Conservation (phyloP, 768 basidiomycete genomes). For the Megacollybia marginata region DNA sequence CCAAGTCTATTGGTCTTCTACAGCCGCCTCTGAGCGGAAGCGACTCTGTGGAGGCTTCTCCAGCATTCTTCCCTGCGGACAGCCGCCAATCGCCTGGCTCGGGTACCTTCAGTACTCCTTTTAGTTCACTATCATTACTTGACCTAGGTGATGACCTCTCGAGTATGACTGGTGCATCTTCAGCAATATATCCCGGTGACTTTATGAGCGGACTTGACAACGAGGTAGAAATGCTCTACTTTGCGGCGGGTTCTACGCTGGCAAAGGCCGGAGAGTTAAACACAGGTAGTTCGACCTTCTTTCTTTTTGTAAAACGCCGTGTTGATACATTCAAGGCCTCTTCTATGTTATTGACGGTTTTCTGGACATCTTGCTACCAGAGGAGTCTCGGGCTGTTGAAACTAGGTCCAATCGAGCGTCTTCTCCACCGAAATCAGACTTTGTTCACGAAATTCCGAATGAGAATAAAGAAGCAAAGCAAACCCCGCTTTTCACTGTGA, state of each 20-base stretch:
- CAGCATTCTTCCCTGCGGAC: constrained; percentile 46
- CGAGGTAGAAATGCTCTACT: constrained; percentile 93
- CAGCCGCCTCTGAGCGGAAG: constrained; percentile 74
- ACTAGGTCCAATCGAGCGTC: constrained; percentile 1
- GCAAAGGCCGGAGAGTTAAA: constrained; percentile 88
- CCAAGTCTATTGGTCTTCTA: constrained; percentile 90
- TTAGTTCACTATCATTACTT: constrained; percentile 66
- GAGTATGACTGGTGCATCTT: constrained; percentile 56
- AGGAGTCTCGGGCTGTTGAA: constrained; percentile 16
- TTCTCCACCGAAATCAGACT: background rate
- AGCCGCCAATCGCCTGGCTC: constrained; percentile 21
- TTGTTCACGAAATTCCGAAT: background rate
- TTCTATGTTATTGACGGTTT: constrained; percentile 97
- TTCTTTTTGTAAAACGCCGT: background rate
- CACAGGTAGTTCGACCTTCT: constrained; percentile 44
- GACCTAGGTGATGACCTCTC: constrained; percentile 67
- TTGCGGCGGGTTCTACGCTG: constrained; percentile 76
- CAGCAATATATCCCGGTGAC: constrained; percentile 35
- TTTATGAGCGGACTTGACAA: constrained; percentile 87
- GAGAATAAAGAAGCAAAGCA: constrained; percentile 12
- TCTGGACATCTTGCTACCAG: constrained; percentile 78
- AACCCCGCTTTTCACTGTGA: constrained; percentile 88
- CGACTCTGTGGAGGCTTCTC: constrained; percentile 62
- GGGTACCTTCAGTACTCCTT: constrained; percentile 52
- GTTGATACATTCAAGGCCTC: constrained; percentile 38